Base-by-base conservation (phyloP, 1,284 basidiomycete genomes). In the Athelia sp. region DNA sequence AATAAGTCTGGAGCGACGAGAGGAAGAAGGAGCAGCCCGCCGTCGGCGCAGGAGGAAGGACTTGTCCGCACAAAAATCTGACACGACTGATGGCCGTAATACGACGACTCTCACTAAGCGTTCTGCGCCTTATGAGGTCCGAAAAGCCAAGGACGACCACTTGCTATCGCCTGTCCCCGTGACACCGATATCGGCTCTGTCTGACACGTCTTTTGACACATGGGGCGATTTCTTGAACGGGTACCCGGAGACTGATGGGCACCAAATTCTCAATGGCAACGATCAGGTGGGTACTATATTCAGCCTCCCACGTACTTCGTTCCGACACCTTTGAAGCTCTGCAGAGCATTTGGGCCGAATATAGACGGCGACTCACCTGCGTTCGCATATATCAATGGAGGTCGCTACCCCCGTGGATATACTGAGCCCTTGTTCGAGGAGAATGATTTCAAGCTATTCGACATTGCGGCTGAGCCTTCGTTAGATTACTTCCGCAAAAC, bases 401-500 rank as follows among this genome's bases (percentile, higher is more conserved):
- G 36, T 21, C n/a, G 36, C 8, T 40, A 8, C n/a, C 9, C 36
- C n/a, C 8, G 36, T 40, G 36, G 36, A 6, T 40, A 17, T 50
- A 60, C 67, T 19, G 59, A 63, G 29, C 63, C 68, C 40, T 50
- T 68, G 15, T 65, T 72, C 46, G 65, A 70, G 15, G 60, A 67
- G 40, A 62, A 70, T 53, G 62, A 57, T 55, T 57, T 17, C 43
- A 52, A 43, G 52, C 57, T 34, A 52, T 46, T 52, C 35, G 46
- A 56, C 52, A 76, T 75, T 26, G 63, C 58, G 24, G 59, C 68
- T 45, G 78, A 80, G 52, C 86, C 85, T 6, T 82, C 83, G 13
- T 63, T 84, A 23, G 73, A 75, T 43, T 87, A 85, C 62, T 70
- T 73, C 23, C 82, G 84, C 47, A 80, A 84, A 68, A 81, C 79